A percentile compares a stretch with the other conserved stretches of the same genome.
Conservation (phyloP, 306 rosid genomes). For the Datisca glomerata region DNA sequence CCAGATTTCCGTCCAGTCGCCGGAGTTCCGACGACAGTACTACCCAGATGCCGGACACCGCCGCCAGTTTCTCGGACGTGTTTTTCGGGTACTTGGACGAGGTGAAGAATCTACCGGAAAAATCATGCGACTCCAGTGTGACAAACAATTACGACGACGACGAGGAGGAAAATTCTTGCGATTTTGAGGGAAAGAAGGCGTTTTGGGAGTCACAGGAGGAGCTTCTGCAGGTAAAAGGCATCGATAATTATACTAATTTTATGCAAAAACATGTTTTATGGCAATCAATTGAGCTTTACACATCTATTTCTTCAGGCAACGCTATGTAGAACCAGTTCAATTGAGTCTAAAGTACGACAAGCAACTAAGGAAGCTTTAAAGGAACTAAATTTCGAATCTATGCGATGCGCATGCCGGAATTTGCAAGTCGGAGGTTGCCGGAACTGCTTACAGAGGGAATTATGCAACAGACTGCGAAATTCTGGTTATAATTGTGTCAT, state of each 20-base stretch:
- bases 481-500: conserved; percentile 48
- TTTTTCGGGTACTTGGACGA: neutral
- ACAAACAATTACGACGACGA: too few relatives aligned
- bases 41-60: too few relatives aligned
- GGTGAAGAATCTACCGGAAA: neutral
- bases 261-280: too few relatives aligned
- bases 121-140: neutral
- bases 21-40: too few relatives aligned
- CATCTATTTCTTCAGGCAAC: neutral
- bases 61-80: neutral
- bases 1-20: too few relatives aligned
- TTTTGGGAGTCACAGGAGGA: neutral
- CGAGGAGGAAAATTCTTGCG: neutral
- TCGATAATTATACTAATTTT: neutral
- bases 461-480: conserved; percentile 35
- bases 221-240: neutral
- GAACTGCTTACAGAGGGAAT: conserved; percentile 43
- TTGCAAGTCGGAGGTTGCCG: conserved; percentile 38
- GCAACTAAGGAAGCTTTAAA: conserved; percentile 39
- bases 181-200: neutral
- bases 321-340: conserved; percentile 23
- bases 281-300: too few relatives aligned
- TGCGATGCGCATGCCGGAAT: conserved; percentile 33
- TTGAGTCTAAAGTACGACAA: conserved; percentile 38
- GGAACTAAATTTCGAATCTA: conserved; percentile 16